These are phyloP conservation scores for Aspergillus niger DNA, from an alignment of 2,329 filamentous ascomycete genomes.

Conservation along the genomic window DNA sequence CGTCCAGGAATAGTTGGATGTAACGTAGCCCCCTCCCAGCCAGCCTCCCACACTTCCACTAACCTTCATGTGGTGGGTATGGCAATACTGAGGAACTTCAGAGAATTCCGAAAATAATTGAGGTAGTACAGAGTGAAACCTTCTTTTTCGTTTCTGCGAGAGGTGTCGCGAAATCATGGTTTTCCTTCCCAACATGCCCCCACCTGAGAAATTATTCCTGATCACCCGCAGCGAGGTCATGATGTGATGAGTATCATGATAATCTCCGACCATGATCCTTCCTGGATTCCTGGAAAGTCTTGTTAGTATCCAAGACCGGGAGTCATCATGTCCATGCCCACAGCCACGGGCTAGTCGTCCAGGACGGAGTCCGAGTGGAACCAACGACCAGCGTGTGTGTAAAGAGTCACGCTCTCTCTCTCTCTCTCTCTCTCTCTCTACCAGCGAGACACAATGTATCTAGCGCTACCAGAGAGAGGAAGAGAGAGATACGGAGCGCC, in stretches of 20 bases:
- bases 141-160: too few species aligned
- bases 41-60: not conserved
- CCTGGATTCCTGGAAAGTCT: not conserved
- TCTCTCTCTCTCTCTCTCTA: too few species aligned
- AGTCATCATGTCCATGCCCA: not conserved
- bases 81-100: not conserved
- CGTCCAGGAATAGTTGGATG: not conserved
- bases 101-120: not conserved
- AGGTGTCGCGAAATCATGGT: too few species aligned
- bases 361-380: not conserved
- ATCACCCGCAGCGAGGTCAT: not conserved
- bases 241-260: not conserved
- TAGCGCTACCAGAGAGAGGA: not conserved
- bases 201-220: not conserved
- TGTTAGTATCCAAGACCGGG: not conserved
- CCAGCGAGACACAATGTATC: too few species aligned
- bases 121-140: too few species aligned
- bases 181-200: not conserved
- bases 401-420: too few species aligned
- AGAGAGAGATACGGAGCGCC: not conserved
- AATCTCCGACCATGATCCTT: constrained; percentile 2
- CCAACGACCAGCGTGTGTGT: not conserved
- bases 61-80: not conserved
- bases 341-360: not conserved
- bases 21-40: not conserved